These are phyloP conservation scores for Gossypium ekmanianum DNA, from an alignment of 345 rosid species.

Conservation along the genomic window DNA sequence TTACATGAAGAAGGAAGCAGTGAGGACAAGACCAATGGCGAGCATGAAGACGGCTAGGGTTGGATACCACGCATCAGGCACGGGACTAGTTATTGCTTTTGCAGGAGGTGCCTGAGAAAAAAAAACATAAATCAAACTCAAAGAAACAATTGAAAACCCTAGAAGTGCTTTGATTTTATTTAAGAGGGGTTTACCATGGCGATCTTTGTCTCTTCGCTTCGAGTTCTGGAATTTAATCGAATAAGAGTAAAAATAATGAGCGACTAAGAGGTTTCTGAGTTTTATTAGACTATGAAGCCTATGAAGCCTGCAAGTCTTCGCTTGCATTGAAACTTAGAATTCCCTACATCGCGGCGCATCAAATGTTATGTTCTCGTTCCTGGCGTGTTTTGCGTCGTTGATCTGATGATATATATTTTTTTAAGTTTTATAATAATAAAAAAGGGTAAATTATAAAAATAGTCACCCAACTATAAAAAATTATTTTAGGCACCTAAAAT, in stretches of 20 bases:
- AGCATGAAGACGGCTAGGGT: slow-evolving; percentile 15
- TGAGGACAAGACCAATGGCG: slow-evolving; percentile 18
- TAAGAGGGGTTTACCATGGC: slow-evolving; percentile 5
- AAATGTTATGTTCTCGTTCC: neutral
- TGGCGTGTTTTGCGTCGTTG: neutral
- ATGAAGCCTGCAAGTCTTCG: neutral
- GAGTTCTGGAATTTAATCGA: neutral
- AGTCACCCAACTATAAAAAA: too few species aligned
- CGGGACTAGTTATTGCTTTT: slow-evolving; percentile 19
- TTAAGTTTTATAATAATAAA: too few species aligned
- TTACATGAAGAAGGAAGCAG: slow-evolving; percentile 24
- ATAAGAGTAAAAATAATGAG: neutral
- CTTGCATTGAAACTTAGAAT: neutral
- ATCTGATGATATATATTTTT: neutral
- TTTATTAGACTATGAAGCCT: neutral
- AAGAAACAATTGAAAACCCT: neutral
- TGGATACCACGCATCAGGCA: slow-evolving; percentile 24
- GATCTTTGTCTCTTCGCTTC: neutral
- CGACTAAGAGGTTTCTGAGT: neutral
- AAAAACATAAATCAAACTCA: neutral
- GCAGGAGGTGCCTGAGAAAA: slow-evolving; percentile 1
- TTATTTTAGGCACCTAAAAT: too few species aligned
- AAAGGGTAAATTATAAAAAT: too few species aligned
- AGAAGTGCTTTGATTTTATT: neutral
- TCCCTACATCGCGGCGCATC: neutral